These are phyloP conservation scores for Nicotiana attenuata DNA, from an alignment of 257 asterid species.

Conservation along the genomic window DNA sequence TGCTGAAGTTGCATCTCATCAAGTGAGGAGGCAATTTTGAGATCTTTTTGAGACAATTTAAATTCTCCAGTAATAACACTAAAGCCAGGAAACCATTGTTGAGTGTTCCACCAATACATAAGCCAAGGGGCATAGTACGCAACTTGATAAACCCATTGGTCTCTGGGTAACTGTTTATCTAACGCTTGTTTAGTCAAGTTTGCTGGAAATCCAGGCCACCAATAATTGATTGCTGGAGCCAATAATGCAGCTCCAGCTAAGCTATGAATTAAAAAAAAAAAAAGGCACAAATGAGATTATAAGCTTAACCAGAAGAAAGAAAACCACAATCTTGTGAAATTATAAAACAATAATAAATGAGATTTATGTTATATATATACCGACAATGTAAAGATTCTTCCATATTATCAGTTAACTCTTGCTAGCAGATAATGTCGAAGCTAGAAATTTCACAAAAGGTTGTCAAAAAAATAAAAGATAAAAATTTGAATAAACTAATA, in stretches of 20 bases:
- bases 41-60: conserved; percentile 42
- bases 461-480: too few species aligned
- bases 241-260: conserved; percentile 57
- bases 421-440: too few species aligned
- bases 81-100: conserved; percentile 53
- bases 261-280: conserved; percentile 19
- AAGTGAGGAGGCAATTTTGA: conserved; percentile 29
- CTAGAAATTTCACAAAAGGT: too few species aligned
- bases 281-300: background rate
- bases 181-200: conserved; percentile 45
- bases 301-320: background rate
- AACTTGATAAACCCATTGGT: conserved; percentile 68
- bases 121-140: conserved; percentile 66
- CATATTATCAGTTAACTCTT: too few species aligned
- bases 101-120: conserved; percentile 80
- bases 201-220: conserved; percentile 76
- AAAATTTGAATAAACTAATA: too few species aligned
- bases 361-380: too few species aligned
- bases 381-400: background rate
- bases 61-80: conserved; percentile 50
- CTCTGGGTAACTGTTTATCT: conserved; percentile 35
- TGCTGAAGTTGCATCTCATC: background rate
- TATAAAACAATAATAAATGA: too few species aligned
- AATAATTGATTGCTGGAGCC: conserved; percentile 65
- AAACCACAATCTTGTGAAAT: background rate